Evolutionary conservation across 306 rosid genomes (phyloP), one percentile per base, ranked within the genome.

Genomic region (Ochetophila trinervis): DNA sequence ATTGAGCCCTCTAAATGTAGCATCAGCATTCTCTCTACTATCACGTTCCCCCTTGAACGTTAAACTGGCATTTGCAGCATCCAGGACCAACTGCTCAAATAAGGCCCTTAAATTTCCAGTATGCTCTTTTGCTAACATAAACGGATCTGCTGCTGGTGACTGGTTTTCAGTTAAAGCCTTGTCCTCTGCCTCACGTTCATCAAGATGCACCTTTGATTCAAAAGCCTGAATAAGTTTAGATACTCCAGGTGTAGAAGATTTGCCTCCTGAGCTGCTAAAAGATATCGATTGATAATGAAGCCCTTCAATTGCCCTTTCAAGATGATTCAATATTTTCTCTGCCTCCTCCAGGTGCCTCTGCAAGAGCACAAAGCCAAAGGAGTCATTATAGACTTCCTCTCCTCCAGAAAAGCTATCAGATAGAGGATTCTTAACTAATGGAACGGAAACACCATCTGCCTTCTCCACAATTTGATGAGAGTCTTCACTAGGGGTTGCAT

Each of bases 161-260:
- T 78, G 80, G 65, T 45, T 55, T 62, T 78, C 86, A 60, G 63
- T 58, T 18, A 67, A 60, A 70, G 24, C 74, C 50, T 40, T 58
- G 64, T 30, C 85, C 67, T 71, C 90, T 52, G 22, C 74, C 70
- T 85, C 96, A 6, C 60, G 79, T 60, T 90, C 97, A 67, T 85
- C 91, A 69, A 69, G 60, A 17, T 74, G 79, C 69, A 40, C 66
- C 74, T 93, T 86, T 30, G 83, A 73, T 82, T 94, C 97, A 47
- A 88, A 94, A 60, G 99, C 95, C 78, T 80, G 91, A 75, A 94
- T 94, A 80, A 94, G 79, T 68, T 86, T 94, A 24, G 95, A 90
- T 48, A 86, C 87, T 35, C 51, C 86, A 42, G 92, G 84, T 12
- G 86, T 70, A 50, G 85, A 57, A 71, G 70, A 57, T 63, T 83